Base-by-base conservation (phyloP, 2,329 filamentous ascomycete species). In the Hypoxylon sp. region DNA sequence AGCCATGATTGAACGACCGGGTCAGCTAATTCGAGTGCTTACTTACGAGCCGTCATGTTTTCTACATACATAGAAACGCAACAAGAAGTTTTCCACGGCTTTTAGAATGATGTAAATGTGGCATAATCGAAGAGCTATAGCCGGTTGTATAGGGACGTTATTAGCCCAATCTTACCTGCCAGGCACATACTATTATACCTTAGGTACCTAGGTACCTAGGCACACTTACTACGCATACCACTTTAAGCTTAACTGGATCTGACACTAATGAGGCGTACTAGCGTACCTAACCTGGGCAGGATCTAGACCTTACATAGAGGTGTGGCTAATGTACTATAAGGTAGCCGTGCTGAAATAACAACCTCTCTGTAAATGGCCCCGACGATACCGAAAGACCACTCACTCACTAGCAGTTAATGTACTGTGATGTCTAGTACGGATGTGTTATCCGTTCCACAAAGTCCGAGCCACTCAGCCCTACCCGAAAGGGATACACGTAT, bases 221-320 rank as follows among this genome's bases (percentile, higher is more conserved):
- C 25, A 25, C 3, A 52, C 23, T 10, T 36, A 2, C 10, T 36
- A 51, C n/a, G 21, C n/a, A n/a, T 13, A 10, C 19, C 32, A 38
- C 34, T 41, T 38, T 41, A 53, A 53, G 34, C 50, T 41, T 53
- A 53, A 53, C 28, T 53, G 11, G 36, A 56, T 45, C 52, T 56
- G 23, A 21, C 52, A 45, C 36, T 46, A 43, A 55, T 19, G 50
- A 32, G 25, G 17, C 10, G 32, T 55, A 30, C 51, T 41, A 28
- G 51, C 53, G 36, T 19, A 48, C n/a, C n/a, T n/a, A n/a, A n/a
- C n/a, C n/a, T n/a, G n/a, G 17, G 53, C 25, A 25, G 25, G 6
- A 57, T 45, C 28, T 46, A 48, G 17, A 19, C 28, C 53, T 21
- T 28, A 17, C 9, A 17, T 13, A 45, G 5, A n/a, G n/a, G n/a